Base-by-base conservation (phyloP, 2,329 filamentous ascomycete genomes). In the Nannizziopsis arthrosporioides region DNA sequence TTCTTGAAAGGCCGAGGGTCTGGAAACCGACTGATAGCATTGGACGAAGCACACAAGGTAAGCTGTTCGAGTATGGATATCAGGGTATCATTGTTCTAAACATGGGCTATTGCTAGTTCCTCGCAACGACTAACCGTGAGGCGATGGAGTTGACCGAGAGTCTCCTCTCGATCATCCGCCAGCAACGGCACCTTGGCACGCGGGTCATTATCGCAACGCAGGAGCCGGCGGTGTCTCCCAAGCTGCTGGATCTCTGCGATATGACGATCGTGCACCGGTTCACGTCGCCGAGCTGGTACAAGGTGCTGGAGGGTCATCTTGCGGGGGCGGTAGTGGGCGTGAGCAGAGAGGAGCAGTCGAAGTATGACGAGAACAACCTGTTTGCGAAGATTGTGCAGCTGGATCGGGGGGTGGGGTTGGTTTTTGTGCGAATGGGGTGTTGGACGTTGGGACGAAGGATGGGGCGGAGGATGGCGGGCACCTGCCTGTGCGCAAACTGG, bases 1-100 rank as follows among this genome's bases (percentile, higher is more conserved):
- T 86, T 85, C 57, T 62, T 85, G 0, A 75, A 82, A 50, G 69
- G 77, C 41, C 63, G 71, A 0, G 54, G 61, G 0, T 61, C 60
- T 0, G 57, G 72, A 0, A 78, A 81, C 0, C 73, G 78, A 3
- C 69, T 88, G 34, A 64, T 89, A 11, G 82, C 82, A 0, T 68
- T 89, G 0, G 84, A 90, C 53, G 84, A 90, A 59, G 85, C 85
- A 0, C 85, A 92, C 59, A 88, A 88, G 56, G 74, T 76, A 61
- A 43, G 54, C 7, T 27, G 4, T 27, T 27, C 22, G 3, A 27
- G 22, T 4, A 4, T 27, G 7, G 22, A 7, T 27, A 27, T 27
- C 22, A 27, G 22, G 22, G 22, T 27, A 27, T 27, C 22, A 27
- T 27, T 37, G 35, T 37, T 37, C 35, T 37, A 9, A 37, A n/a